Conservation (phyloP, 345 rosid genomes). For the Eucalyptus fibrosa region DNA sequence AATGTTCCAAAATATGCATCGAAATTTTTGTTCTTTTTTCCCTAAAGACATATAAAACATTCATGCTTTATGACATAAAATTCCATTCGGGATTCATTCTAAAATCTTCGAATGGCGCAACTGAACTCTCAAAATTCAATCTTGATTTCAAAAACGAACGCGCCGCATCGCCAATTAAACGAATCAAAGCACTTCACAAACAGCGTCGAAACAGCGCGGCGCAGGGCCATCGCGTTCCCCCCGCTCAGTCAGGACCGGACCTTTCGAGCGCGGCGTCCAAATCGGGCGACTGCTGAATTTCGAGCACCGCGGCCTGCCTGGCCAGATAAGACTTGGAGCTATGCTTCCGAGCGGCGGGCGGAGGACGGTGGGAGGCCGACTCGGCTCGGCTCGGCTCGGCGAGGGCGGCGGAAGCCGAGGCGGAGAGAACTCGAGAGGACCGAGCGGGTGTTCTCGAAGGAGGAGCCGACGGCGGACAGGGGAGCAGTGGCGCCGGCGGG, state of each 20-base stretch:
- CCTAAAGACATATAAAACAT: neutral
- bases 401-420: neutral
- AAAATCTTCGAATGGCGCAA: neutral
- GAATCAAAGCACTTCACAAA: neutral
- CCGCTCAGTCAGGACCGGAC: conserved; percentile 23
- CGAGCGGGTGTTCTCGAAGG: neutral
- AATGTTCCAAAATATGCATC: neutral
- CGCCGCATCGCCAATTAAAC: neutral
- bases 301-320: conserved; percentile 57
- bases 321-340: conserved; percentile 40
- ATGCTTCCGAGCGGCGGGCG: conserved; percentile 4
- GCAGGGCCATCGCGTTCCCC: neutral
- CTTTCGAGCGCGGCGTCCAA: conserved; percentile 46
- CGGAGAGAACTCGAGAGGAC: neutral
- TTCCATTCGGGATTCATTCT: neutral
- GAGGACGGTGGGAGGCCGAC: neutral
- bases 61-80: neutral
- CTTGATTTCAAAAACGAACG: neutral
- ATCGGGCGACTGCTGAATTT: conserved; percentile 48
- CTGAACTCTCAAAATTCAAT: neutral
- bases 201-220: neutral
- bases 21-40: neutral
- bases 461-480: neutral
- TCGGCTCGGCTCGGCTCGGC: neutral
- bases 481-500: neutral